Base-by-base conservation (phyloP, 2,329 filamentous ascomycete genomes). In the Ophioceras dolichostomum region DNA sequence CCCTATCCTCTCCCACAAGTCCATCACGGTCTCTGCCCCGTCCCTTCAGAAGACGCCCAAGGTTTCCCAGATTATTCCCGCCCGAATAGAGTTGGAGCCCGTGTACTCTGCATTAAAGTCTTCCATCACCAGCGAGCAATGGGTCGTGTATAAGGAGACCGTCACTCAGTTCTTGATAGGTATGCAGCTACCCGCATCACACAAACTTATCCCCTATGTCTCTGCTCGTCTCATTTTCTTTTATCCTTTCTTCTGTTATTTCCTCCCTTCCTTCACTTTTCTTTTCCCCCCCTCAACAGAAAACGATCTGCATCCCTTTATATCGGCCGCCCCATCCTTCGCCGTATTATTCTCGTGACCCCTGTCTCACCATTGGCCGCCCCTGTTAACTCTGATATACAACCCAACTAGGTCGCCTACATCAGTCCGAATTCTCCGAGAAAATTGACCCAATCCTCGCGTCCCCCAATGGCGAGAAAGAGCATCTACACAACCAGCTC, bases 401-500 rank as follows among this genome's bases (percentile, higher is more conserved):
- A 68, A 43, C 62, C 64, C 41, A 26, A 26, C 12, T 26, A 81
- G 76, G 76, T 36, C 72, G 73, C 18, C 60, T 80, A 34, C 79
- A 78, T 52, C 75, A 80, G 51, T 55, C 57, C 43, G 76, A 81
- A 50, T 71, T 73, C 48, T 65, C 70, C 16, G 64, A 68, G 43
- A 62, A 65, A 41, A 69, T 81, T 53, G 73, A 79, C 43, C 65
- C 67, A 17, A 75, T 80, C 42, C 61, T 81, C 20, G 55, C 62
- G 22, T 72, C 72, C 6, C 60, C 63, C 46, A 70, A 64, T 51
- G 70, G 73, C 47, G 72, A 78, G 43, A 73, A 65, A 46, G 66
- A 72, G 40, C 76, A 79, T 50, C 61, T 79, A 3, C 78, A 83
- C 49, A 82, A 83, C 54, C 75, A 79, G 56, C 69, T 83, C 36